phyloP scores from a whole-genome alignment of 495 filamentous ascomycete species.

The Daldinia caldariorum region DNA sequence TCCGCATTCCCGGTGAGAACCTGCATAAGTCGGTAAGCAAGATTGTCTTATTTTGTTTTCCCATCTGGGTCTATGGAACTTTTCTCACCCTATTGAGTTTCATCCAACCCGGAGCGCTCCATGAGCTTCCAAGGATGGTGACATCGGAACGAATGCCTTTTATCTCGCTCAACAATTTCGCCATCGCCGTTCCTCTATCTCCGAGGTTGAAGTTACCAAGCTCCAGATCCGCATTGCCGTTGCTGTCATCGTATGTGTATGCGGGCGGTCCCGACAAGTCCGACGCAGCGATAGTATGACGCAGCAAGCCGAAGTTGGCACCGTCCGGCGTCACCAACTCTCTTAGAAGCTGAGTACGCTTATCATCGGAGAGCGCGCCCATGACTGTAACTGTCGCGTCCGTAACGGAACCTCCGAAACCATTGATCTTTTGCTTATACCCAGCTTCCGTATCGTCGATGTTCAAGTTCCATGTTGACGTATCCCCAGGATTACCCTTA shows the following conservation, averaged over 20 bases:
- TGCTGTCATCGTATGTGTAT: constrained; percentile 65
- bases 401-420: constrained; percentile 66
- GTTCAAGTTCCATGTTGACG: constrained; percentile 59
- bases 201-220: constrained; percentile 59
- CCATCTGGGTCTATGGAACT: background rate
- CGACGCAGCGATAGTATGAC: constrained; percentile 65
- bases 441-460: constrained; percentile 61
- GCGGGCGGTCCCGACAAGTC: constrained; percentile 60
- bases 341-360: constrained; percentile 55
- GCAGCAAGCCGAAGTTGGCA: constrained; percentile 61
- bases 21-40: constrained; percentile 24
- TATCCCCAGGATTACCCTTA: constrained; percentile 51
- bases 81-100: constrained; percentile 58
- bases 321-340: constrained; percentile 60
- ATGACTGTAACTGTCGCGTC: constrained; percentile 65
- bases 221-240: constrained; percentile 52
- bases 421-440: constrained; percentile 59
- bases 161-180: constrained; percentile 56
- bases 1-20: constrained; percentile 56
- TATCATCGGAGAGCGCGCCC: constrained; percentile 54
- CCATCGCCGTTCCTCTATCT: constrained; percentile 63
- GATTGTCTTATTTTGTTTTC: background rate
- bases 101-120: constrained; percentile 69
- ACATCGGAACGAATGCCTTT: constrained; percentile 49
- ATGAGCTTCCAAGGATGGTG: constrained; percentile 61